These are phyloP conservation scores for Suillus americanus DNA, from an alignment of 768 basidiomycete species.

Conservation along the genomic window DNA sequence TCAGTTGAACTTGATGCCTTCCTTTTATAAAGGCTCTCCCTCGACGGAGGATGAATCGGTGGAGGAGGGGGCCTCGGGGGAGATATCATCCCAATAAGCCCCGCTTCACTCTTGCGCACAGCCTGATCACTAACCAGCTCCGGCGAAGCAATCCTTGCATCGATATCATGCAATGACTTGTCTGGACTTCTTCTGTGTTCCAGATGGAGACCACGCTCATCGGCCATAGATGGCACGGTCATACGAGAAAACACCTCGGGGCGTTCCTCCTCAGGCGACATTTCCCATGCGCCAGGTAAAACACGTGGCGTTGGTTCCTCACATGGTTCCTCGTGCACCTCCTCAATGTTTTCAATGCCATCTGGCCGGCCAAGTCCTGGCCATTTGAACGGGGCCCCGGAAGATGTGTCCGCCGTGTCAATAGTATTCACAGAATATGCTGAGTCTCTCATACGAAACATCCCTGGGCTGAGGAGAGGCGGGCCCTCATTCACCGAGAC, in stretches of 20 bases:
- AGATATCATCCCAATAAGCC: conserved; percentile 51
- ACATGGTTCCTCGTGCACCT: conserved; percentile 30
- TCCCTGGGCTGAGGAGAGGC: conserved; percentile 52
- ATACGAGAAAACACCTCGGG: conserved; percentile 18
- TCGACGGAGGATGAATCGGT: conserved; percentile 26
- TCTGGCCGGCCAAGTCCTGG: conserved; percentile 45
- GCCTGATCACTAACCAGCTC: conserved; percentile 45
- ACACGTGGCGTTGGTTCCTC: conserved; percentile 24
- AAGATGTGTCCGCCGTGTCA: conserved; percentile 43
- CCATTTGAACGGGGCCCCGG: conserved; percentile 63
- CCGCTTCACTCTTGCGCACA: conserved; percentile 63
- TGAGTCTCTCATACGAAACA: conserved; percentile 62
- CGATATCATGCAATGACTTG: conserved; percentile 47
- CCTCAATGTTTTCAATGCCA: conserved; percentile 38
- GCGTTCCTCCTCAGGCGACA: conserved; percentile 52
- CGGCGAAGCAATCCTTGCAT: conserved; percentile 52
- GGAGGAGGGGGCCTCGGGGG: conserved; percentile 28
- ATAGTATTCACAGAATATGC: conserved; percentile 50
- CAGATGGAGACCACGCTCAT: conserved; percentile 26
- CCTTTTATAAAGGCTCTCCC: conserved; percentile 23
- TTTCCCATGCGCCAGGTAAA: conserved; percentile 57
- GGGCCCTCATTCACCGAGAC: conserved; percentile 23
- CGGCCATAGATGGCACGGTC: conserved; percentile 23
- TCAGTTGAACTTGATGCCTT: conserved; percentile 21
- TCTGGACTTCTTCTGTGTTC: conserved; percentile 29